A percentile compares a stretch with the other conserved stretches of the same genome.
phyloP scores from a whole-genome alignment of 352 stramenopile species.

The Pilasporangium apinafurcum region DNA sequence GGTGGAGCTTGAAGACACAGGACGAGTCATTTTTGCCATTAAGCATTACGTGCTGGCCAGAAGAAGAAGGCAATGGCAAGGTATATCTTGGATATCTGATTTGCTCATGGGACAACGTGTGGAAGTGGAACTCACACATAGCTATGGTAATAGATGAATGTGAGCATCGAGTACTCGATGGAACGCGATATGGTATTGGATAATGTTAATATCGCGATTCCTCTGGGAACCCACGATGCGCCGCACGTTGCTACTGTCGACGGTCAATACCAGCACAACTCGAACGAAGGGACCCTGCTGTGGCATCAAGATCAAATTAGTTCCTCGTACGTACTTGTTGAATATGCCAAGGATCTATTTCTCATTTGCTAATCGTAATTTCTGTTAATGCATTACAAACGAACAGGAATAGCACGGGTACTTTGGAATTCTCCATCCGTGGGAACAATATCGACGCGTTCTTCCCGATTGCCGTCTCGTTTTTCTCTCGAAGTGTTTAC shows the following conservation, averaged over 20 bases:
- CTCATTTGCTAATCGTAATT: conserved; percentile 6
- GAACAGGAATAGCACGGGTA: conserved; percentile 72
- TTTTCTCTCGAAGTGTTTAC: conserved; percentile 86
- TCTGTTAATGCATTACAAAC: neutral
- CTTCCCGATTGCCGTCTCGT: conserved; percentile 85
- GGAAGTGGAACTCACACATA: no score
- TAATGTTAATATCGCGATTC: conserved; percentile 84
- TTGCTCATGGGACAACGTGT: no score
- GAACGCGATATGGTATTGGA: conserved; percentile 84
- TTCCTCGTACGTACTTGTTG: conserved; percentile 42
- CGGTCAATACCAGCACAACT: conserved; percentile 85
- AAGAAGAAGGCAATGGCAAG: conserved; percentile 81
- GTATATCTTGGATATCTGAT: conserved; percentile 7
- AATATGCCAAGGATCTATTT: neutral
- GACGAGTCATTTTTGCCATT: conserved; percentile 81
- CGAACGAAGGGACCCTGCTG: conserved; percentile 52
- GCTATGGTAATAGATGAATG: conserved; percentile 53
- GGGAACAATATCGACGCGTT: conserved; percentile 78
- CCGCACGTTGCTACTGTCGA: conserved; percentile 74
- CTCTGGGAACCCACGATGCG: conserved; percentile 60
- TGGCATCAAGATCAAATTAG: conserved; percentile 83
- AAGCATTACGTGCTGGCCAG: conserved; percentile 86
- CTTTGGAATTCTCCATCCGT: conserved; percentile 77
- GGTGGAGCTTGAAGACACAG: conserved; percentile 85
- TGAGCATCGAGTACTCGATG: conserved; percentile 86